phyloP scores from a whole-genome alignment of 2,329 filamentous ascomycete species.

The Sporothrix phasma region DNA sequence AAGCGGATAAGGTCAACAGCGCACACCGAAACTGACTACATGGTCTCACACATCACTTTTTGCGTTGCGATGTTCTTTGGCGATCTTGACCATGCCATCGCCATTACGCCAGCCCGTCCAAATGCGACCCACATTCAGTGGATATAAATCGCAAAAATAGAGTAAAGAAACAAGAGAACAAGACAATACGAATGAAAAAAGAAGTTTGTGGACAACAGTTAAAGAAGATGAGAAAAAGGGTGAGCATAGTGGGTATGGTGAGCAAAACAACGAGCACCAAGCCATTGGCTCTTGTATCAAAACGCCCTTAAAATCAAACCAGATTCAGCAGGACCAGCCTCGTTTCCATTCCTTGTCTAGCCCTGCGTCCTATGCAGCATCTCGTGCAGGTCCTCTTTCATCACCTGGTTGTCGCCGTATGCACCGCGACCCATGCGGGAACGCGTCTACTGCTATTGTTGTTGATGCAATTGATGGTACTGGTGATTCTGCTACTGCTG shows the following conservation, averaged over 20 bases:
- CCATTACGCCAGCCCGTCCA: no score
- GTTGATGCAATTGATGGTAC: slow-evolving; percentile 28
- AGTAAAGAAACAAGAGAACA: no score
- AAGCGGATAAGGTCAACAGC: no score
- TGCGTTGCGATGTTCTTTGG: no score
- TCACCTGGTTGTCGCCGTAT: background rate
- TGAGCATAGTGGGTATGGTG: no score
- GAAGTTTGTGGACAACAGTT: background rate
- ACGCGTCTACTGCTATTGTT: slow-evolving; percentile 26
- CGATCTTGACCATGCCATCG: no score
- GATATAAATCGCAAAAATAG: no score
- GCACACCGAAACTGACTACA: no score
- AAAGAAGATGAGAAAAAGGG: background rate
- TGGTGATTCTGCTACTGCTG: slow-evolving; percentile 23
- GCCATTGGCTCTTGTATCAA: background rate
- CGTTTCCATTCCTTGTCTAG: background rate
- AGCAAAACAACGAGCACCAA: background rate
- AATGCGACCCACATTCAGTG: no score
- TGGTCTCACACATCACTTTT: no score
- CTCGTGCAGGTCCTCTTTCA: slow-evolving; percentile 8
- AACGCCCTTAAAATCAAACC: background rate
- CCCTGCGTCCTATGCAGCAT: slow-evolving; percentile 10
- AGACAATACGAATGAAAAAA: background rate
- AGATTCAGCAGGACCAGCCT: no score
- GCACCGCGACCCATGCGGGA: background rate